phyloP scores from a whole-genome alignment of 352 stramenopile species.

The Phytopythium sindhum region DNA sequence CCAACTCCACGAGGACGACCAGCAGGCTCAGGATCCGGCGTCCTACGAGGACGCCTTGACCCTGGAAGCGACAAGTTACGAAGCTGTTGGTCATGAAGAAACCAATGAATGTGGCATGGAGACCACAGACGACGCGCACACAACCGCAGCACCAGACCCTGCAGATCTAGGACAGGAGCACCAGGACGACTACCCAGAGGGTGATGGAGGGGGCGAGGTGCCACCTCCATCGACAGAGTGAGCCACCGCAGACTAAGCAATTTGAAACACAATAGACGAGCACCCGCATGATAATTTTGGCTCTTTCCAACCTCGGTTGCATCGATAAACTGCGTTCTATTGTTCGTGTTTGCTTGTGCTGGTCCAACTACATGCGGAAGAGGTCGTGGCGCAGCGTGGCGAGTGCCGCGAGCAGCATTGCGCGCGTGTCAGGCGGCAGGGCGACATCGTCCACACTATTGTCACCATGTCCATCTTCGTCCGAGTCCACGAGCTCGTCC shows the following conservation, averaged over 20 bases:
- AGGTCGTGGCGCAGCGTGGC: conserved; percentile 71
- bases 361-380: conserved; percentile 63
- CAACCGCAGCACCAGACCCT: background rate
- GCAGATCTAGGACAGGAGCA: background rate
- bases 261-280: background rate
- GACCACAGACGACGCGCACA: background rate
- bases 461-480: background rate
- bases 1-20: background rate
- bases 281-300: background rate
- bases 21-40: background rate
- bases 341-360: background rate
- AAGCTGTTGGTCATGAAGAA: background rate
- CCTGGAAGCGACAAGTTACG: background rate
- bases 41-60: background rate
- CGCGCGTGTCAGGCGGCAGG: conserved; percentile 20
- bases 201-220: background rate
- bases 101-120: background rate
- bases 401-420: conserved; percentile 62
- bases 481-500: conserved; percentile 34
- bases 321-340: background rate
- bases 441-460: conserved; percentile 24
- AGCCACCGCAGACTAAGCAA: background rate
- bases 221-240: background rate
- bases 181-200: background rate
- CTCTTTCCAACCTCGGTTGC: background rate